These are phyloP conservation scores for Aphanomyces stellatus DNA, from an alignment of 352 stramenopile genomes.

Conservation along the genomic window DNA sequence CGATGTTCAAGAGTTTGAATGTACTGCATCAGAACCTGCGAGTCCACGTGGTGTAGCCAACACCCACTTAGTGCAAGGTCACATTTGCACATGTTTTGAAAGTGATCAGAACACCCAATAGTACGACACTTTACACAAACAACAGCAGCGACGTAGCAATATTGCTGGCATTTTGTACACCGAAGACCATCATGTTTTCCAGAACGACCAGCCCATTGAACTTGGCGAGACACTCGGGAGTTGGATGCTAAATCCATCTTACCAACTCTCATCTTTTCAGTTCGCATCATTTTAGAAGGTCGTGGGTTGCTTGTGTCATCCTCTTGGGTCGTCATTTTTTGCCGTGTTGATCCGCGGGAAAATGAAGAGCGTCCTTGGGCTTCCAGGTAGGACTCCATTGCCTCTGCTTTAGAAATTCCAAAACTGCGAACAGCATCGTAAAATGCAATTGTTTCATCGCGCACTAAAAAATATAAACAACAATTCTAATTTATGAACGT, in stretches of 20 bases:
- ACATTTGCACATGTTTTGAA: conserved; percentile 70
- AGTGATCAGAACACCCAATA: conserved; percentile 72
- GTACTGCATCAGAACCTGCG: background rate
- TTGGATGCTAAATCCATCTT: conserved; percentile 18
- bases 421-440: conserved; percentile 30
- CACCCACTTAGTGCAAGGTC: conserved; percentile 12
- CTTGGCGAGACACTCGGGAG: conserved; percentile 50
- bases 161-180: conserved; percentile 70
- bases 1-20: conserved; percentile 5
- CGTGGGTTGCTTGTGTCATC: conserved; percentile 26
- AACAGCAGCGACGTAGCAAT: conserved; percentile 78
- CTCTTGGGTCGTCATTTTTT: conserved; percentile 1
- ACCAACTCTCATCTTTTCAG: conserved; percentile 21
- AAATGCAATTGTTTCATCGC: conserved; percentile 48
- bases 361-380: conserved; percentile 5
- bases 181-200: conserved; percentile 68
- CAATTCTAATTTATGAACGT: background rate
- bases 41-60: conserved; percentile 7
- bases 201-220: conserved; percentile 70
- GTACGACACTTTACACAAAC: conserved; percentile 66
- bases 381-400: conserved; percentile 28
- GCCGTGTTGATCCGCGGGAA: background rate
- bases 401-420: conserved; percentile 33
- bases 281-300: conserved; percentile 10
- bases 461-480: conserved; percentile 23